Evolutionary conservation across 495 filamentous ascomycete species (phyloP).

Genomic region (Annulohypoxylon maeteangense): DNA sequence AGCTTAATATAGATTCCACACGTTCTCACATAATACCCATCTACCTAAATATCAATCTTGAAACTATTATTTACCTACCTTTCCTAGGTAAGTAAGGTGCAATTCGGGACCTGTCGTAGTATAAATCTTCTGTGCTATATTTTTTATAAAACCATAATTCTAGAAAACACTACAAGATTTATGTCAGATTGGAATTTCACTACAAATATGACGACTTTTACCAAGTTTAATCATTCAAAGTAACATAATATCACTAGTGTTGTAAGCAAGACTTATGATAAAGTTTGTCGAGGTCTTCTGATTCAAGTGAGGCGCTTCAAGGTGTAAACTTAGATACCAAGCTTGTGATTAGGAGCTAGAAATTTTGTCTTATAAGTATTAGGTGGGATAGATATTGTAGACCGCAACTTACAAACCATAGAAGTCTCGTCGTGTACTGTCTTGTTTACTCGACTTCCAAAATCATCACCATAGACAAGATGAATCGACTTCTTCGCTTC

Average conservation of each 20-base stretch:
- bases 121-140: too few species aligned
- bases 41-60: too few species aligned
- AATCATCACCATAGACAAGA: not conserved
- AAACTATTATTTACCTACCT: too few species aligned
- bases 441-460: not conserved
- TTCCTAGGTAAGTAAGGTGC: too few species aligned
- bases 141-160: too few species aligned
- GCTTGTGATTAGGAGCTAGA: not conserved
- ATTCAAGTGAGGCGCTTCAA: not conserved
- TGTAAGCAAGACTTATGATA: not conserved
- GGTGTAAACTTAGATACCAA: constrained; percentile 3
- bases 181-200: too few species aligned
- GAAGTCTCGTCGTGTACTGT: too few species aligned
- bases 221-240: not conserved
- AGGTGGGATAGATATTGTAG: not conserved
- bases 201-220: too few species aligned
- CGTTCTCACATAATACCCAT: too few species aligned
- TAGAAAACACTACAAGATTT: too few species aligned
- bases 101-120: too few species aligned
- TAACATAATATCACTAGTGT: not conserved
- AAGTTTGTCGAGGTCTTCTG: not conserved
- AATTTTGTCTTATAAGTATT: not conserved
- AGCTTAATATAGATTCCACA: too few species aligned
- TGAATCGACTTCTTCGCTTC: not conserved
- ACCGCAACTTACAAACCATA: not conserved